These are phyloP conservation scores for Teratosphaeria destructans DNA, from an alignment of 2,329 filamentous ascomycete species.

Conservation along the genomic window DNA sequence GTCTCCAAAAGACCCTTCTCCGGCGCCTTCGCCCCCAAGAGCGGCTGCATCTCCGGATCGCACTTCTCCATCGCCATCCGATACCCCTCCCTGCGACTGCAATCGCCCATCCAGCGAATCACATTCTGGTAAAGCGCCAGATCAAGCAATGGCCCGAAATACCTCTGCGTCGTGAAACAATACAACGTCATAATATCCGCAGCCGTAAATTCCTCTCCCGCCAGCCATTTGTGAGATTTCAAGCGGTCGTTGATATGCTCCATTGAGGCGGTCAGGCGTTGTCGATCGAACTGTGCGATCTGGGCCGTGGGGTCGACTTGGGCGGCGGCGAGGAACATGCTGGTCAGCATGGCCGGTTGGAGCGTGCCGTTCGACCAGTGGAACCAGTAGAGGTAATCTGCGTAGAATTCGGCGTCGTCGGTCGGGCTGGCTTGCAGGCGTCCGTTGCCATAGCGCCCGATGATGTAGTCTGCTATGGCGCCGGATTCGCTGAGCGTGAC, in stretches of 20 bases:
- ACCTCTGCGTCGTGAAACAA: conserved; percentile 50
- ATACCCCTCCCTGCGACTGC: conserved; percentile 17
- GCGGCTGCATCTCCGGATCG: conserved; percentile 18
- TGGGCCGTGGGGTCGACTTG: conserved; percentile 19
- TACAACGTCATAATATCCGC: conserved; percentile 58
- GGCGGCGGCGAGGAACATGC: conserved; percentile 6
- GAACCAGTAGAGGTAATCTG: conserved; percentile 56
- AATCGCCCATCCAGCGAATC: conserved; percentile 20
- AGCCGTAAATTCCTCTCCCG: conserved; percentile 51
- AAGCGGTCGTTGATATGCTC: neutral
- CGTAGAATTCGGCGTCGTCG: conserved; percentile 38
- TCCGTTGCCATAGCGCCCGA: conserved; percentile 39
- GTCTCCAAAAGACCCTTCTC: neutral
- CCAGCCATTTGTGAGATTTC: conserved; percentile 42
- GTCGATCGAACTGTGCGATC: conserved; percentile 39
- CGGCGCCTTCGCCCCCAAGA: neutral
- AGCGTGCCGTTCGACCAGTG: conserved; percentile 27
- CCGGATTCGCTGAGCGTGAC: conserved; percentile 3
- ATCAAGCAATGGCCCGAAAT: conserved; percentile 15
- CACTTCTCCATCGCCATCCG: conserved; percentile 24
- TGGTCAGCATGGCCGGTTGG: conserved; percentile 24
- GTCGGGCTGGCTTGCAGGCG: conserved; percentile 36
- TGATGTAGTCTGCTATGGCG: conserved; percentile 3
- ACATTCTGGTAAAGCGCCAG: conserved; percentile 15
- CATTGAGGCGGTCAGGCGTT: conserved; percentile 30